Evolutionary conservation across 352 stramenopile genomes (phyloP).

Genomic region (Phytopythium ostracodes): DNA sequence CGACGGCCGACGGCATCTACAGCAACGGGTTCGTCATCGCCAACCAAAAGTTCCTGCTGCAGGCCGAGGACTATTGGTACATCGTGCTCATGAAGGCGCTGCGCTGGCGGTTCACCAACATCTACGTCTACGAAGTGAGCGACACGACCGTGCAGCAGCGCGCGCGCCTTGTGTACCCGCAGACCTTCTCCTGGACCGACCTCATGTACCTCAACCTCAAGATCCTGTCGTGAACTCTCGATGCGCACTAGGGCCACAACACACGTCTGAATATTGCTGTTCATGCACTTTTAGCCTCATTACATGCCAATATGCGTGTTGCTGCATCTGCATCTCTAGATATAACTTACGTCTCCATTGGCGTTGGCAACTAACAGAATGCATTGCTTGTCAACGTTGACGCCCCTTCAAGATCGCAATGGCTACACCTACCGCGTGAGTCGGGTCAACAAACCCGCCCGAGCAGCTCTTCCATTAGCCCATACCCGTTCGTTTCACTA

Average conservation of each 20-base stretch:
- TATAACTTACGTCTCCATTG: no score
- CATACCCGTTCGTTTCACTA: background rate
- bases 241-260: no score
- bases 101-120: slow-evolving; percentile 27
- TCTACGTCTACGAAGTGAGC: slow-evolving; percentile 44
- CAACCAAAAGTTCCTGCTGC: slow-evolving; percentile 49
- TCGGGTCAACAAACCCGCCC: background rate
- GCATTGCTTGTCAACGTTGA: background rate
- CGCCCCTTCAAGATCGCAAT: slow-evolving; percentile 3
- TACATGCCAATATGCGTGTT: no score
- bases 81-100: slow-evolving; percentile 41
- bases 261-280: no score
- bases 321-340: no score
- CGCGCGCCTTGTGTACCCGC: slow-evolving; percentile 37
- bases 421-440: background rate
- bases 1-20: slow-evolving; percentile 47
- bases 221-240: slow-evolving; percentile 12
- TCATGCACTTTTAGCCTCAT: no score
- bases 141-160: slow-evolving; percentile 28
- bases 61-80: slow-evolving; percentile 30
- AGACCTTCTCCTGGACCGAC: slow-evolving; percentile 34
- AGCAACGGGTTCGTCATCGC: slow-evolving; percentile 54
- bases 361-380: no score
- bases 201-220: slow-evolving; percentile 28
- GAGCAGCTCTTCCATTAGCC: background rate